Percentiles rank a stretch among this genome's conserved stretches.
These are phyloP conservation scores for Apiospora koreana DNA, from an alignment of 2,329 filamentous ascomycete species.

Conservation along the genomic window DNA sequence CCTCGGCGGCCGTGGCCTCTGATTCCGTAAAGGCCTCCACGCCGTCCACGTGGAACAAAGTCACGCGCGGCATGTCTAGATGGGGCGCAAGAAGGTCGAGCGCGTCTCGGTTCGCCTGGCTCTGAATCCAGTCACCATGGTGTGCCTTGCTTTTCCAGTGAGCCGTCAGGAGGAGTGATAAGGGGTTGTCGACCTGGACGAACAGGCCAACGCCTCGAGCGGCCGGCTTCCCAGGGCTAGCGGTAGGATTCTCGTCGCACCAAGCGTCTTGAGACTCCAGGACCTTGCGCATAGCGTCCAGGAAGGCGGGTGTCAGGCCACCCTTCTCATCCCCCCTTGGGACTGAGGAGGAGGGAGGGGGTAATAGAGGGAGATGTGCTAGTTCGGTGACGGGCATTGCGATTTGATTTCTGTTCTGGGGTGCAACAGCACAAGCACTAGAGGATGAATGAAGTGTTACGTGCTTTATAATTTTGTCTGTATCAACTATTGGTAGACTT, in stretches of 20 bases:
- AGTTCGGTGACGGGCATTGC: neutral
- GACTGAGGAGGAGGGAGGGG: neutral
- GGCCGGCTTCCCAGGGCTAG: neutral
- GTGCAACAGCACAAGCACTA: neutral
- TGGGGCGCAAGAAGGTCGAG: neutral
- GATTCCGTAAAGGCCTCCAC: neutral
- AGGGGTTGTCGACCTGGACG: neutral
- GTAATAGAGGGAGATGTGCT: neutral
- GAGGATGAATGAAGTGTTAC: neutral
- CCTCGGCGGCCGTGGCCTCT: neutral
- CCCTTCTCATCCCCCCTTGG: neutral
- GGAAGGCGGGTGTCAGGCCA: neutral
- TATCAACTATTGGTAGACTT: neutral
- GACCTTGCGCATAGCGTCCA: neutral
- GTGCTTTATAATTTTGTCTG: neutral
- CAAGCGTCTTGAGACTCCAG: neutral
- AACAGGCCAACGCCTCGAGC: neutral
- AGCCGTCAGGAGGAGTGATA: conserved; percentile 1
- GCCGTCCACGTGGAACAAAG: conserved; percentile 5
- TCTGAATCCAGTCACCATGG: conserved; percentile 6
- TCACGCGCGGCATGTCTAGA: neutral
- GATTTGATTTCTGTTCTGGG: neutral
- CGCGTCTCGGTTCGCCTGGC: neutral
- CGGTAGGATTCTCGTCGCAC: neutral
- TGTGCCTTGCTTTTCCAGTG: conserved; percentile 1